Conservation (phyloP, 1,139 yeast genomes). For the Pichia sp. region DNA sequence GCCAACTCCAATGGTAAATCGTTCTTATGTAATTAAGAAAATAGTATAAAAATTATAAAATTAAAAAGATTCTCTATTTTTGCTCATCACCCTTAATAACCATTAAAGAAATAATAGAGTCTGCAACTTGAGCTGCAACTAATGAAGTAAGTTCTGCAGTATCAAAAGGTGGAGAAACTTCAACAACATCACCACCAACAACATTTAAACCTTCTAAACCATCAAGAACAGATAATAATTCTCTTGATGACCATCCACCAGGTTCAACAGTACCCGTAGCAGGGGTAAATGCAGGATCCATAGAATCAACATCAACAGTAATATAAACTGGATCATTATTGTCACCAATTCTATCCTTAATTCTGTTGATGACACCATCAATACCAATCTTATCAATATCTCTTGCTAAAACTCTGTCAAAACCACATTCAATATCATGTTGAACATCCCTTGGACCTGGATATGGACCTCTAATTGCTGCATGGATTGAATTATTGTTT, state of each 20-base stretch:
- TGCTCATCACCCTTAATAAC: slow-evolving; percentile 16
- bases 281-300: slow-evolving; percentile 52
- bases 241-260: slow-evolving; percentile 43
- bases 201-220: slow-evolving; percentile 30
- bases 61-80: not conserved
- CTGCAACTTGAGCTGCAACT: slow-evolving; percentile 43
- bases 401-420: slow-evolving; percentile 40
- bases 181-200: slow-evolving; percentile 56
- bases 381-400: slow-evolving; percentile 36
- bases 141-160: slow-evolving; percentile 45
- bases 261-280: slow-evolving; percentile 57
- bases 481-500: slow-evolving; percentile 35
- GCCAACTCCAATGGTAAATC: not conserved
- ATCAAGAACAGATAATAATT: slow-evolving; percentile 39
- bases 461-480: slow-evolving; percentile 35
- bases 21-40: not conserved
- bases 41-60: not conserved
- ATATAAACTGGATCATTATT: slow-evolving; percentile 42
- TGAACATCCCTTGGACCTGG: slow-evolving; percentile 35
- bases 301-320: slow-evolving; percentile 50
- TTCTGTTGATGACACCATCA: slow-evolving; percentile 34
- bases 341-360: slow-evolving; percentile 34
- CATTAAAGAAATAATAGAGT: slow-evolving; percentile 36
- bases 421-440: slow-evolving; percentile 45
- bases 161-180: slow-evolving; percentile 51